Base-by-base conservation (phyloP, 1,284 basidiomycete genomes). In the Puccinia novopanici region DNA sequence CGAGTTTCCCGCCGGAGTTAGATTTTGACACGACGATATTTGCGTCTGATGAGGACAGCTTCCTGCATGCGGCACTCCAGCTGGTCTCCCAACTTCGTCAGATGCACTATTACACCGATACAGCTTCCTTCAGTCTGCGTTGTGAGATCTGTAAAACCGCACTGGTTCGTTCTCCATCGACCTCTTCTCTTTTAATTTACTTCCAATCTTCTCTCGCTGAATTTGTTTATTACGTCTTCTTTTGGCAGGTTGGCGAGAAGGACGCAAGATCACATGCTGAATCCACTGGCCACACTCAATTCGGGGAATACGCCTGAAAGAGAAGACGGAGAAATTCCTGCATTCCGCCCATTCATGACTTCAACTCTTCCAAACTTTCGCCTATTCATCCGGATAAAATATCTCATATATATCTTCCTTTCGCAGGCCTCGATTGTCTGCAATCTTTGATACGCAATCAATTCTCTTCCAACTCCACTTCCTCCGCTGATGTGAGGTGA, bases 11-110 rank as follows among this genome's bases (percentile, higher is more conserved):
- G 17, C 84, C 84, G 0, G 81, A 83, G 50, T 85, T 88, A 13
- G 92, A 92, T 81, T 98, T 94, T 89, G 94, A 96, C 86, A 92
- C 94, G 83, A 94, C 92, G 9, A 86, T 94, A 48, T 93, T 96
- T 85, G 90, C 92, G 19, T 87, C 90, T 13, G 76, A 87, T 71
- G 70, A 78, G 24, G 55, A 82, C 34, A 27, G 59, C 12, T 84
- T 93, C 68, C 86, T 95, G 48, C 83, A 87, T 9, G 92, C 92
- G 0, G 92, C 91, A 1, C 88, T 89, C 83, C 89, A 90, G 84
- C 88, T 98, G 19, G 92, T 93, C 3, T 88, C 88, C 30, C 89
- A 90, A 82, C 87, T 98, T 83, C 88, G 92, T 55, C 88, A 88
- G 34, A 91, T 91, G 86, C 91, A 90, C 84, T 92, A 93, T 63